A percentile compares a stretch with the other conserved stretches of the same genome.
Evolutionary conservation across 1,284 basidiomycete genomes (phyloP).

Genomic region (Tilletia caries): DNA sequence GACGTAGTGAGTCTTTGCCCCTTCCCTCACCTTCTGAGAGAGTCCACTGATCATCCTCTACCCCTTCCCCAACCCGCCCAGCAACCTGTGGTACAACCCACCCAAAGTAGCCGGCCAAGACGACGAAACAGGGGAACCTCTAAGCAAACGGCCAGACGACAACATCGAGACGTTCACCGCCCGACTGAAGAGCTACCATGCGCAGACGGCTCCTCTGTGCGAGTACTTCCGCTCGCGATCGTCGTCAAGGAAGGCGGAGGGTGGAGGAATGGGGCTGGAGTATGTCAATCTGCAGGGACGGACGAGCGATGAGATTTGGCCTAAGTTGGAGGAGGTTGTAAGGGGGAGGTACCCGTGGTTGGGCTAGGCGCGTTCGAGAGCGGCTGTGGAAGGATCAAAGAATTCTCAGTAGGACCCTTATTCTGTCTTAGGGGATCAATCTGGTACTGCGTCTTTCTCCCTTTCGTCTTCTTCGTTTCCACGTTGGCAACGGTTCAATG

Average conservation of each 20-base stretch:
- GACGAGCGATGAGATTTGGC: slow-evolving; percentile 92
- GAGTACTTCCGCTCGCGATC: slow-evolving; percentile 68
- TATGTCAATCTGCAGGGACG: slow-evolving; percentile 74
- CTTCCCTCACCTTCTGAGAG: background rate
- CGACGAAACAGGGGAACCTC: slow-evolving; percentile 85
- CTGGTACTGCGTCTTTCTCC: too few relatives aligned
- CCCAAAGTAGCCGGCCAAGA: slow-evolving; percentile 82
- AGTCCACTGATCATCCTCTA: background rate
- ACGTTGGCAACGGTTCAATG: too few relatives aligned
- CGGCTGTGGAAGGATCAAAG: too few relatives aligned
- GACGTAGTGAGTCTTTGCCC: slow-evolving; percentile 80
- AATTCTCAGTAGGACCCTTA: too few relatives aligned
- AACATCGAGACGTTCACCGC: slow-evolving; percentile 80
- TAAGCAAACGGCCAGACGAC: slow-evolving; percentile 86
- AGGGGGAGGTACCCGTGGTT: slow-evolving; percentile 40
- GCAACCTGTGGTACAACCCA: slow-evolving; percentile 62
- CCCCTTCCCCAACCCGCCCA: background rate
- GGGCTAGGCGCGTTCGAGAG: too few relatives aligned
- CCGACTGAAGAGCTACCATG: slow-evolving; percentile 76
- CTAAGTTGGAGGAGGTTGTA: slow-evolving; percentile 67
- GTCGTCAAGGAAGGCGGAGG: too few relatives aligned
- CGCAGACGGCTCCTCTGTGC: slow-evolving; percentile 80
- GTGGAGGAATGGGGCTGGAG: slow-evolving; percentile 42
- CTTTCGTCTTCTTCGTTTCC: too few relatives aligned
- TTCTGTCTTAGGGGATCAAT: too few relatives aligned